Percentiles rank a stretch among this genome's conserved stretches.
Conservation (phyloP, 176 grass and related monocot genomes). For the Eragrostis curvula region DNA sequence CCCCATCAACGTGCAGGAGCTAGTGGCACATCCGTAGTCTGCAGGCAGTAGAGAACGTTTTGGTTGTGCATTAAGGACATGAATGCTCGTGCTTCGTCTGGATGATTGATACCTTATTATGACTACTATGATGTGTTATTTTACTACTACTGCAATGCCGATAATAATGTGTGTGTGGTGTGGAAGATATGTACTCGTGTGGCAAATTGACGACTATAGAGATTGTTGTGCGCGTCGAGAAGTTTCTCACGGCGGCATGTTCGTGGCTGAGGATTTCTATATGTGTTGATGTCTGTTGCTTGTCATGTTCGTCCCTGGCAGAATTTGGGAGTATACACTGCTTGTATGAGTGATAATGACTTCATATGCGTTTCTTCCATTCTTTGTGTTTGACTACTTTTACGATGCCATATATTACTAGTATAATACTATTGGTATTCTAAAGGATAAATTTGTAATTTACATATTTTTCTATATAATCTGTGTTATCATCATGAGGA, state of each 20-base stretch:
- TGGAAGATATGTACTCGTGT: neutral
- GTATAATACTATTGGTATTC: no score
- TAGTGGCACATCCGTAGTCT: no score
- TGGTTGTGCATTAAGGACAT: neutral
- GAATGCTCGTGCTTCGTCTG: no score
- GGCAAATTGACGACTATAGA: neutral
- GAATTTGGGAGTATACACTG: neutral
- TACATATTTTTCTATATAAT: no score
- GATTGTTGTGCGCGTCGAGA: neutral
- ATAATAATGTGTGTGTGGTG: conserved; percentile 20
- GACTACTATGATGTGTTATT: neutral
- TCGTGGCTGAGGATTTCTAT: conserved; percentile 5
- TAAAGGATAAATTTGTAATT: neutral
- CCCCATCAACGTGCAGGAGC: conserved; percentile 66
- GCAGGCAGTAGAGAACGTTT: no score
- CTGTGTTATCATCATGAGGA: no score
- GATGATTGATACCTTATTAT: neutral
- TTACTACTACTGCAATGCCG: neutral
- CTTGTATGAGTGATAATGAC: neutral
- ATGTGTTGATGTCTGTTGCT: neutral
- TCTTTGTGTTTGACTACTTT: neutral
- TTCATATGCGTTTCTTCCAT: neutral
- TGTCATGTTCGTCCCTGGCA: neutral
- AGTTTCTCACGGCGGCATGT: neutral
- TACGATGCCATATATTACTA: neutral